Percentiles rank a stretch among this genome's conserved stretches.
Evolutionary conservation across 345 rosid genomes (phyloP).

Genomic region (Noccaea caerulescens): DNA sequence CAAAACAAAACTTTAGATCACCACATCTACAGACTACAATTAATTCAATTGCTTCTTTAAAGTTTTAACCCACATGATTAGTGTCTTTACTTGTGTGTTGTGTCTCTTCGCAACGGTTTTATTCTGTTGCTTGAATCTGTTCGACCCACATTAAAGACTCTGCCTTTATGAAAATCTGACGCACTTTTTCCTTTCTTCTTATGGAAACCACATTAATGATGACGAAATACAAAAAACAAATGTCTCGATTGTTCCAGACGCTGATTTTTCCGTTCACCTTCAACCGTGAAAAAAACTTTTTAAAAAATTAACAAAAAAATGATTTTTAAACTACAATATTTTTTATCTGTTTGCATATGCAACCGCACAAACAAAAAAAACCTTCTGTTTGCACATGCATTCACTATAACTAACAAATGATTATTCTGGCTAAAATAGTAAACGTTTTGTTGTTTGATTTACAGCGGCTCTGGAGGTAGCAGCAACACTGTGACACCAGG

Average conservation of each 20-base stretch:
- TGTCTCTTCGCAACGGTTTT: neutral
- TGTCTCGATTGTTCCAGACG: neutral
- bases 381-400: neutral
- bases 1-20: slow-evolving; percentile 16
- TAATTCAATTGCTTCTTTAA: slow-evolving; percentile 12
- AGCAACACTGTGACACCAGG: slow-evolving; percentile 41
- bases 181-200: neutral
- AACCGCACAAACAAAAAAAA: neutral
- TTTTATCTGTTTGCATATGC: neutral
- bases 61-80: slow-evolving; percentile 18
- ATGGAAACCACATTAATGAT: neutral
- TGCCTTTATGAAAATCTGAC: neutral
- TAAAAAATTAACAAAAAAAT: too few relatives aligned
- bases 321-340: too few relatives aligned
- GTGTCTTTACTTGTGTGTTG: slow-evolving; percentile 15
- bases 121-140: slow-evolving; percentile 6
- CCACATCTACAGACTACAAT: neutral
- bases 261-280: too few relatives aligned
- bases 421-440: neutral
- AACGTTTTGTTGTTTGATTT: slow-evolving; percentile 12
- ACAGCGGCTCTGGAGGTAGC: slow-evolving; percentile 35
- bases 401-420: neutral
- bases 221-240: neutral
- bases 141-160: neutral
- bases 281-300: too few relatives aligned